phyloP scores from a whole-genome alignment of 2,329 filamentous ascomycete genomes.

The Dendrostoma leiphaemia region DNA sequence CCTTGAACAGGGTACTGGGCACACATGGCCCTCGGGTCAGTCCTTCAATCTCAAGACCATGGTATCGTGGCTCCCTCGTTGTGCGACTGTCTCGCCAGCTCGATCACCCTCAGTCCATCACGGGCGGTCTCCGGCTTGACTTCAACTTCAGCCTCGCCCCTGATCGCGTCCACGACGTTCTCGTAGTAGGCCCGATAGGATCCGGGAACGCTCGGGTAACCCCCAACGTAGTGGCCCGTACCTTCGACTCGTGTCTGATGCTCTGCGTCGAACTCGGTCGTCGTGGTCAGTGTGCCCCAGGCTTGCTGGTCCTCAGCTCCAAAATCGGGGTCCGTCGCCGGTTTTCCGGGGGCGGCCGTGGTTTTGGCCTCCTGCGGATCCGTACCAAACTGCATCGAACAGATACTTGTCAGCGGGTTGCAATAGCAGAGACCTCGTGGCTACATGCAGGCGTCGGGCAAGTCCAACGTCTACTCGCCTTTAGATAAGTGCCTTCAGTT shows the following conservation, averaged over 20 bases:
- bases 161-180: slow-evolving; percentile 38
- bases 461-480: no score
- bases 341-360: neutral
- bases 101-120: slow-evolving; percentile 37
- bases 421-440: no score
- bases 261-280: slow-evolving; percentile 31
- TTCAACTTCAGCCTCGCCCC: slow-evolving; percentile 34
- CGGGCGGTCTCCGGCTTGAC: slow-evolving; percentile 38
- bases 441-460: no score
- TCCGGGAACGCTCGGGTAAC: slow-evolving; percentile 37
- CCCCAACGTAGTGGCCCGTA: slow-evolving; percentile 33
- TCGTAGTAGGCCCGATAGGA: slow-evolving; percentile 39
- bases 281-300: slow-evolving; percentile 37
- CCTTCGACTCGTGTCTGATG: slow-evolving; percentile 30
- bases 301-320: slow-evolving; percentile 34
- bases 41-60: neutral
- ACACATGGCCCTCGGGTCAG: neutral
- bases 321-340: slow-evolving; percentile 18
- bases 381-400: no score
- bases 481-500: neutral
- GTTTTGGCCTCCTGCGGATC: neutral
- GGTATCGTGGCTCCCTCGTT: neutral
- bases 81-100: slow-evolving; percentile 37
- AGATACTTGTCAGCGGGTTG: no score
- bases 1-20: neutral